Base-by-base conservation (phyloP, 208 protist genomes). In the Naegleria gruberi region DNA sequence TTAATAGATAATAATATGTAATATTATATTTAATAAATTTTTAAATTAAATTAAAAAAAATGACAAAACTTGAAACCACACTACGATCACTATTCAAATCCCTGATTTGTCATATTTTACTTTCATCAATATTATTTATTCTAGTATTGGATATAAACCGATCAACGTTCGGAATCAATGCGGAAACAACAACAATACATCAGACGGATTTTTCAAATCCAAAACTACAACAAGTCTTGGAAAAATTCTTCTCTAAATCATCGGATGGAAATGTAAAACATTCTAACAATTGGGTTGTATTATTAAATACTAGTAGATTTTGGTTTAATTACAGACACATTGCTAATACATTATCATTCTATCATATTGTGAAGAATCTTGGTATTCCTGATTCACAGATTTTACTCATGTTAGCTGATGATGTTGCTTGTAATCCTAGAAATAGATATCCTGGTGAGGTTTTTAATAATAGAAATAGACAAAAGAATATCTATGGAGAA, bases 261-360 rank as follows among this genome's bases (percentile, higher is more conserved):
- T 82, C 34, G 15, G 26, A 40, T 17, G 47, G 10, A 45, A 6
- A 17, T 89, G 10, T 19, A 41, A 90, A 83, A 47, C 90, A 91
- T 89, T 87, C 85, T 46, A 97, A 97, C 89, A 97, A 97, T 82
- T 99, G 97, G 97, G 97, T 96, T 7, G 96, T 99, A 23, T 94
- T 98, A 57, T 96, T 99, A 12, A 94, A 94, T 40, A 98, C 97
- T 5, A 98, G 97, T 2, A 93, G 97, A 15, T 99, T 97, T 91
- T 99, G 97, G 94, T 99, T 98, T 94, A 99, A 99, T 94, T 99
- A 99, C 91, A 94, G 98, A 34, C 98, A 99, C 91, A 97, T 97
- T 10, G 94, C 98, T 84, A 99, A 99, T 91, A 96, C 97, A 26
- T 94, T 99, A 5, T 95, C 95, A 43, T 93, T 99, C 65, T 99